Evolutionary conservation across 2,329 filamentous ascomycete genomes (phyloP).

Genomic region (Diaporthe eres): DNA sequence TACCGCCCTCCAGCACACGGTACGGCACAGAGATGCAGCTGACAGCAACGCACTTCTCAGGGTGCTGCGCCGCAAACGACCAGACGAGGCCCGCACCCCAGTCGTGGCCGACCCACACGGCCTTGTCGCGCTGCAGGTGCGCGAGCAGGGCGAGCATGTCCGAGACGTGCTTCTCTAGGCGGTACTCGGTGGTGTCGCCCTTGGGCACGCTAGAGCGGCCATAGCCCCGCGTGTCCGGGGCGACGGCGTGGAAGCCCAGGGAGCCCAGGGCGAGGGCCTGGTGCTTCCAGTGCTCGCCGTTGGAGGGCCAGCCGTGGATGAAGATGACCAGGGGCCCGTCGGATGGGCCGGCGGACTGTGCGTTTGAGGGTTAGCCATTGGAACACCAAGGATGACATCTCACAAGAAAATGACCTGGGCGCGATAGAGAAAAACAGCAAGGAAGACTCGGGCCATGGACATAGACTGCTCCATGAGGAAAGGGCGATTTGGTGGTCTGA

Average conservation of each 20-base stretch:
- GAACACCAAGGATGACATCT: no score
- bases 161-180: slow-evolving; percentile 50
- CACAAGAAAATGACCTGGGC: not conserved
- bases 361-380: not conserved
- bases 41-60: slow-evolving; percentile 47
- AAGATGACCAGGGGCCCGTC: slow-evolving; percentile 51
- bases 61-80: slow-evolving; percentile 49
- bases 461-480: not conserved
- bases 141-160: slow-evolving; percentile 53
- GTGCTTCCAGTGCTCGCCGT: slow-evolving; percentile 50
- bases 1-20: slow-evolving; percentile 55
- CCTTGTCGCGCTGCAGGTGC: slow-evolving; percentile 50
- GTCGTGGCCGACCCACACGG: slow-evolving; percentile 64
- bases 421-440: no score
- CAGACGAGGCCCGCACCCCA: slow-evolving; percentile 53
- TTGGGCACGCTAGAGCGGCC: slow-evolving; percentile 52
- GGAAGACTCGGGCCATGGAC: not conserved
- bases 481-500: not conserved
- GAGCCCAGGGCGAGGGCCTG: slow-evolving; percentile 49
- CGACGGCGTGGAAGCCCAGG: slow-evolving; percentile 51
- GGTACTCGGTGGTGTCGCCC: slow-evolving; percentile 48
- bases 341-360: slow-evolving; percentile 47
- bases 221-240: slow-evolving; percentile 54
- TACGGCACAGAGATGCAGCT: slow-evolving; percentile 56
- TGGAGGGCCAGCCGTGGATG: slow-evolving; percentile 56